phyloP scores from a whole-genome alignment of 1,284 basidiomycete genomes.

The Melampsora americana region DNA sequence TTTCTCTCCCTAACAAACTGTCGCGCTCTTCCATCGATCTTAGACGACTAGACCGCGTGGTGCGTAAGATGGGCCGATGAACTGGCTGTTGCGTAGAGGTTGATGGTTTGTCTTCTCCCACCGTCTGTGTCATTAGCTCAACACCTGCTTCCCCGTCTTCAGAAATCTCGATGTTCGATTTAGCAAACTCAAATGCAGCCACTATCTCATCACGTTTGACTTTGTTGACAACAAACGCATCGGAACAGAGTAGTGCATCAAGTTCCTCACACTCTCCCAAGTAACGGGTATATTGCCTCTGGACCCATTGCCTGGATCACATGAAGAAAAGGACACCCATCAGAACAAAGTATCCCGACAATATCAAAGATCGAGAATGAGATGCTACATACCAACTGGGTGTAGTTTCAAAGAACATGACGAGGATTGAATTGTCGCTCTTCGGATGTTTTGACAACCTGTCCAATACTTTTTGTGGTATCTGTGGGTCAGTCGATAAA shows the following conservation, averaged over 20 bases:
- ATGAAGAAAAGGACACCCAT: neutral
- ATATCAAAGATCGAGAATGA: neutral
- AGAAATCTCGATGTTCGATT: slow-evolving; percentile 26
- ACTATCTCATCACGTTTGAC: slow-evolving; percentile 30
- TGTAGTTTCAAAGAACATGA: slow-evolving; percentile 43
- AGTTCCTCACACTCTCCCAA: slow-evolving; percentile 41
- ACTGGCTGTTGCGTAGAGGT: neutral
- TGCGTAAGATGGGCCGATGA: neutral
- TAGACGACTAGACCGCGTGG: neutral
- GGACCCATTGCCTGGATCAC: slow-evolving; percentile 40
- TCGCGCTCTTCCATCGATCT: neutral
- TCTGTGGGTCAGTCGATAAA: slow-evolving; percentile 19
- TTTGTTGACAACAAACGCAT: slow-evolving; percentile 38
- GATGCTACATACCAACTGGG: slow-evolving; percentile 37
- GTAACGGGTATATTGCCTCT: slow-evolving; percentile 30
- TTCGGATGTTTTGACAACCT: slow-evolving; percentile 10
- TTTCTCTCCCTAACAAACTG: neutral
- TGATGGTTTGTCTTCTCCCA: neutral
- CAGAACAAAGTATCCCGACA: neutral
- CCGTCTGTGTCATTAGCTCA: neutral
- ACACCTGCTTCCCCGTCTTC: neutral
- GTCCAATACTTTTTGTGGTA: slow-evolving; percentile 32
- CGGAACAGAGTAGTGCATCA: slow-evolving; percentile 33
- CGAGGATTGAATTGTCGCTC: slow-evolving; percentile 18
- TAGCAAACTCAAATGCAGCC: slow-evolving; percentile 20